These are phyloP conservation scores for Debaryomyces singareniensis DNA, from an alignment of 1,139 yeast species.

Conservation along the genomic window DNA sequence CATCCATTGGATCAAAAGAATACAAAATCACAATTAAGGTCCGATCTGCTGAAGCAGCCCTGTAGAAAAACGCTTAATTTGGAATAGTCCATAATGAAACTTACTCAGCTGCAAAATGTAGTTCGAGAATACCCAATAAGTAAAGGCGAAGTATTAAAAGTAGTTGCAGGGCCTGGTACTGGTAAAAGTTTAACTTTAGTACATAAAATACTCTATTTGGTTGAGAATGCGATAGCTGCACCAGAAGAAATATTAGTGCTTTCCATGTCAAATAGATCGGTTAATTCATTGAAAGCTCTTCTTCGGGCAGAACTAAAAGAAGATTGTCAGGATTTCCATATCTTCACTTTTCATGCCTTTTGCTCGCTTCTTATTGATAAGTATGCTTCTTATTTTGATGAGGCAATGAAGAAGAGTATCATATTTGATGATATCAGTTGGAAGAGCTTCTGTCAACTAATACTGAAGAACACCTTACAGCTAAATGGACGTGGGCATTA, in stretches of 20 bases:
- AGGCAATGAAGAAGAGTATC: slow-evolving; percentile 19
- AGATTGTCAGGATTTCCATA: slow-evolving; percentile 26
- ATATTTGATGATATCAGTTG: slow-evolving; percentile 50
- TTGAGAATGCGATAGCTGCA: slow-evolving; percentile 26
- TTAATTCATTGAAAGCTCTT: slow-evolving; percentile 35
- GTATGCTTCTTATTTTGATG: slow-evolving; percentile 20
- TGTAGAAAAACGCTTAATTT: no score
- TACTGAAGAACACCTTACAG: slow-evolving; percentile 15
- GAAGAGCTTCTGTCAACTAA: slow-evolving; percentile 33
- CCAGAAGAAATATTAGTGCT: slow-evolving; percentile 57
- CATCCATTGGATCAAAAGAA: no score
- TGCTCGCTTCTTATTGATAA: slow-evolving; percentile 45
- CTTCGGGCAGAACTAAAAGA: slow-evolving; percentile 21
- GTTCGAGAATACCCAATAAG: background rate
- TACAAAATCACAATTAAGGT: no score
- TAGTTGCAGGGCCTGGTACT: slow-evolving; percentile 70
- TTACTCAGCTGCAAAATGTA: background rate
- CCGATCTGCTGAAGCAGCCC: no score
- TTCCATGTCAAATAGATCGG: slow-evolving; percentile 69
- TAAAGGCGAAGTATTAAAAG: slow-evolving; percentile 12
- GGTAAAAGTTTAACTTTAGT: slow-evolving; percentile 68
- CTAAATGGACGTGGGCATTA: slow-evolving; percentile 9
- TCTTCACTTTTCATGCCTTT: slow-evolving; percentile 61
- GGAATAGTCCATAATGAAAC: no score
- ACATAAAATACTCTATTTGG: slow-evolving; percentile 44